A percentile compares a stretch with the other conserved stretches of the same genome.
These are phyloP conservation scores for Copromyces sp. DNA, from an alignment of 495 filamentous ascomycete genomes.

Conservation along the genomic window DNA sequence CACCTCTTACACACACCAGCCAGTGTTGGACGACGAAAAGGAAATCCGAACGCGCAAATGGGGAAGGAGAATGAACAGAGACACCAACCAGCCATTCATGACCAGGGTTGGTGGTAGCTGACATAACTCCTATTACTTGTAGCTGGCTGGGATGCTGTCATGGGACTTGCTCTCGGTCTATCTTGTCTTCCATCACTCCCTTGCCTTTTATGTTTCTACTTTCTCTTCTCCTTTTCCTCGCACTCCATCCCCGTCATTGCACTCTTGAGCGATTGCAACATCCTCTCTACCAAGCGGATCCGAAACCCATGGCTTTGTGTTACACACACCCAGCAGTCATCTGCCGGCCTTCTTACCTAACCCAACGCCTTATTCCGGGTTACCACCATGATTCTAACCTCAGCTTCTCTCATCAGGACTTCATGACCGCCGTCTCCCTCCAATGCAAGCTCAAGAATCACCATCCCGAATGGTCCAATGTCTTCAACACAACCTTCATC, in stretches of 20 bases:
- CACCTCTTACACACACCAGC: too few species aligned
- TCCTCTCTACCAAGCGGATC: background rate
- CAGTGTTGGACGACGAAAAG: background rate
- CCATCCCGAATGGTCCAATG: slow-evolving; percentile 58
- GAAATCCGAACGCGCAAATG: background rate
- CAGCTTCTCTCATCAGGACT: slow-evolving; percentile 30
- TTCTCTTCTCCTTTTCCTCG: too few species aligned
- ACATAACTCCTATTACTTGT: background rate
- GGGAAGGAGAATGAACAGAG: too few species aligned
- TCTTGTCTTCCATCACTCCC: background rate
- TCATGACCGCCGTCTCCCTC: slow-evolving; percentile 49
- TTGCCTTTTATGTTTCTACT: too few species aligned
- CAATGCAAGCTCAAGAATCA: slow-evolving; percentile 47
- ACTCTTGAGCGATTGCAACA: too few species aligned
- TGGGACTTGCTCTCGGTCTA: background rate
- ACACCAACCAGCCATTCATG: background rate
- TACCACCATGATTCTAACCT: too few species aligned
- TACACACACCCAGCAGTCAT: background rate
- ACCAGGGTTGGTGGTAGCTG: background rate
- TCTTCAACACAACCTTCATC: slow-evolving; percentile 51
- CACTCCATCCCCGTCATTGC: too few species aligned
- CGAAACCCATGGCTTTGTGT: slow-evolving; percentile 1
- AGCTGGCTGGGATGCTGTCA: background rate
- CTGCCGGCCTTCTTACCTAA: background rate
- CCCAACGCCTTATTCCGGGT: background rate